Base-by-base conservation (phyloP, 768 basidiomycete genomes). In the Holtermannia corniformis region DNA sequence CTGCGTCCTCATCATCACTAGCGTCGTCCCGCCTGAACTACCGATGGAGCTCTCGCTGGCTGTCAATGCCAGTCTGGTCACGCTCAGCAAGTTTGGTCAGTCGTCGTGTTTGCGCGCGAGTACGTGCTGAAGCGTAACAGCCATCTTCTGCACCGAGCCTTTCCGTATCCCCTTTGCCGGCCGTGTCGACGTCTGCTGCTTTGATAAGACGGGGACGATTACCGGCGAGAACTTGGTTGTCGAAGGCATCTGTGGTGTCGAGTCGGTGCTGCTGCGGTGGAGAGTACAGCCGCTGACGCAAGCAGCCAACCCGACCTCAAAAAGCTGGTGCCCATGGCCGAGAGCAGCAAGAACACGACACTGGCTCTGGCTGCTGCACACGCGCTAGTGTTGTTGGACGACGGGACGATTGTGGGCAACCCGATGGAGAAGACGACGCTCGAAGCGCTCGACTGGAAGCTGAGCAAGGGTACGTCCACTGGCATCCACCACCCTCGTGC, bases 351-450 rank as follows among this genome's bases (percentile, higher is more conserved):
- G 46, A 83, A 88, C 59, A 96, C 95, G 0, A 87, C 82, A 3
- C 75, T 85, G 0, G 87, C 88, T 58, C 82, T 99, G 21, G 93
- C 93, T 20, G 83, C 91, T 7, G 92, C 95, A 1, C 95, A 99
- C 64, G 93, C 95, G 0, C 76, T 99, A 11, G 95, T 97, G 37
- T 79, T 86, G 44, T 78, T 99, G 22, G 93, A 99, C 61, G 93
- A 97, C 62, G 93, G 89, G 7, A 84, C 84, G 1, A 76, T 92
- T 32, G 92, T 97, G 41, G 95, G 95, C 3, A 95, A 99, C 69
- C 95, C 95, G 0, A 99, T 99, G 95, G 95, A 99, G 74, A 91
- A 92, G 75, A 92, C 87, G 0, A 93, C 95, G 0, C 76, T 97
- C 5, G 86, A 87, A 56, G 84, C 89, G 2, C 78, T 99, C 24